phyloP scores from a whole-genome alignment of 768 basidiomycete genomes.

The Solioccasus polychromus region DNA sequence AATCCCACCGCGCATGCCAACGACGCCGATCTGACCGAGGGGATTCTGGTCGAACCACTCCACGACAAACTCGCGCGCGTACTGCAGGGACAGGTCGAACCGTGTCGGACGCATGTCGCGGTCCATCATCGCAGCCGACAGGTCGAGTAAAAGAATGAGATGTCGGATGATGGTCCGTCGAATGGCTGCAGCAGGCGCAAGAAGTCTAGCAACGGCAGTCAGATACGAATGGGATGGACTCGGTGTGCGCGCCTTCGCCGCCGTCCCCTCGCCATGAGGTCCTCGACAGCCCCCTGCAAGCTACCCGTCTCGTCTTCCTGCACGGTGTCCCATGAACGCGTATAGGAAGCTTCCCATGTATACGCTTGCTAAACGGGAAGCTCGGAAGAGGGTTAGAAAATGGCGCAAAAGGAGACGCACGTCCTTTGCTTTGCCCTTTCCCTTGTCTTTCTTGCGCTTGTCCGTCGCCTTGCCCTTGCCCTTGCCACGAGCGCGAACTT shows the following conservation, averaged over 20 bases:
- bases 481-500: constrained; percentile 51
- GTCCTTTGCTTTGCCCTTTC: constrained; percentile 36
- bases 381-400: background rate
- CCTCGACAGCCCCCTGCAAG: constrained; percentile 85
- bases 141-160: constrained; percentile 86
- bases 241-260: constrained; percentile 63
- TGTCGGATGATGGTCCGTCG: constrained; percentile 96
- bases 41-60: constrained; percentile 99
- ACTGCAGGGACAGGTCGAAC: constrained; percentile 87
- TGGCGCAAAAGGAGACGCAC: constrained; percentile 14
- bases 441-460: constrained; percentile 54
- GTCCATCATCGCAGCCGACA: constrained; percentile 91
- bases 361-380: constrained; percentile 62
- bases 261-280: constrained; percentile 81
- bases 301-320: constrained; percentile 95
- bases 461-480: constrained; percentile 53
- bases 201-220: constrained; percentile 47
- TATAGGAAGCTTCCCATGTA: constrained; percentile 95
- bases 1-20: constrained; percentile 87
- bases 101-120: constrained; percentile 94
- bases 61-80: constrained; percentile 84
- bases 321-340: constrained; percentile 94
- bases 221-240: constrained; percentile 4
- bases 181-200: constrained; percentile 82
- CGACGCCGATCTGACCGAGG: constrained; percentile 91